These are phyloP conservation scores for California macrophylla DNA, from an alignment of 441 rosid species.

Conservation along the genomic window DNA sequence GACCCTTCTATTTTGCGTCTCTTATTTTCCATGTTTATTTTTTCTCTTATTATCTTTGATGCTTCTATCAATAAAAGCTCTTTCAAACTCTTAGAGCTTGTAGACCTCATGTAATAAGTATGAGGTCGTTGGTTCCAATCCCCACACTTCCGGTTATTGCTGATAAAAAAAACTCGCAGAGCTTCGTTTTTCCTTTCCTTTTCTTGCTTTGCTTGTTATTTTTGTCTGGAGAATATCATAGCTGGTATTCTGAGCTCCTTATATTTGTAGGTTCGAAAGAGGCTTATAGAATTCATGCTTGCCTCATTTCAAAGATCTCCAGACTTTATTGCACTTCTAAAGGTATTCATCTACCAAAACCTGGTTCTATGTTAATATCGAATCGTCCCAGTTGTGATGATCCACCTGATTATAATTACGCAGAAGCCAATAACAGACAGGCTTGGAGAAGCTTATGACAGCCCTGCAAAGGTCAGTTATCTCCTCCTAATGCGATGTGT, in stretches of 20 bases:
- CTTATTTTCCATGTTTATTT: neutral
- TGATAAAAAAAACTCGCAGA: too few relatives aligned
- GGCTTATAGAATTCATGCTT: constrained; percentile 78
- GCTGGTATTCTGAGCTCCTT: constrained; percentile 4
- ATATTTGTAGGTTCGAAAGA: constrained; percentile 53
- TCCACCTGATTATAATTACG: constrained; percentile 5
- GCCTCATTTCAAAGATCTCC: constrained; percentile 85
- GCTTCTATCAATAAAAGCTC: neutral
- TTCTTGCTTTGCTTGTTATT: neutral
- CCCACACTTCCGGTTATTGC: too few relatives aligned
- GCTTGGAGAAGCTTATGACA: constrained; percentile 94
- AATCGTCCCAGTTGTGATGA: neutral
- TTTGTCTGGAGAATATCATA: neutral
- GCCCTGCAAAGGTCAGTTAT: constrained; percentile 66
- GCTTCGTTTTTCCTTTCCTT: neutral
- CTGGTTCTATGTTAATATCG: neutral
- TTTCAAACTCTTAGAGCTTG: neutral
- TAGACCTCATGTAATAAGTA: too few relatives aligned
- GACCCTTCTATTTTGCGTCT: neutral
- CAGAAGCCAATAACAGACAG: constrained; percentile 93
- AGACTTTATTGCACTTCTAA: constrained; percentile 58
- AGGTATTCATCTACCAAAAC: constrained; percentile 36
- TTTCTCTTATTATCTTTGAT: neutral
- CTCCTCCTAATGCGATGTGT: constrained; percentile 5
- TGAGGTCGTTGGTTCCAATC: too few relatives aligned